A percentile compares a stretch with the other conserved stretches of the same genome.
Evolutionary conservation across 129 eudicot genomes (phyloP).

Genomic region (Escallonia rubra): DNA sequence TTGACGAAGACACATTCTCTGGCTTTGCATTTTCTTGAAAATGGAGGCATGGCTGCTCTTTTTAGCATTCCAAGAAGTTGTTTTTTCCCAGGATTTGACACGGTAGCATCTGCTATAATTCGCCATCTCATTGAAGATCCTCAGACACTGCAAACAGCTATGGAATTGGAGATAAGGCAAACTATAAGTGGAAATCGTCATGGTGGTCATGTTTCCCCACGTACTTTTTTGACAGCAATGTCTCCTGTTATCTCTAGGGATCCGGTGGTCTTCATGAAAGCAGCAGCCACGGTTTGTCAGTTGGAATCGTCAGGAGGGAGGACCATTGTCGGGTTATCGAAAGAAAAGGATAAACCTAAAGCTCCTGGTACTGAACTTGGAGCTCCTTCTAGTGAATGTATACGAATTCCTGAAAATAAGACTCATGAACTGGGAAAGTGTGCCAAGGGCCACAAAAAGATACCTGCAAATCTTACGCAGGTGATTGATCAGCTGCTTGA

Average conservation of each 20-base stretch:
- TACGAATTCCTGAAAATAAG: slow-evolving; percentile 57
- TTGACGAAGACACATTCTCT: slow-evolving; percentile 81
- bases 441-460: slow-evolving; percentile 75
- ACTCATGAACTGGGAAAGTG: slow-evolving; percentile 60
- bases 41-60: slow-evolving; percentile 75
- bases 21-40: slow-evolving; percentile 77
- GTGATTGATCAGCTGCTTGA: slow-evolving; percentile 95
- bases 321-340: slow-evolving; percentile 53
- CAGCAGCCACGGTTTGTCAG: slow-evolving; percentile 78
- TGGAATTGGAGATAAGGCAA: slow-evolving; percentile 93
- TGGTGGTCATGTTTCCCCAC: slow-evolving; percentile 74
- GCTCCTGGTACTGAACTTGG: slow-evolving; percentile 56
- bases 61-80: slow-evolving; percentile 75
- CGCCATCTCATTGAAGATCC: slow-evolving; percentile 98
- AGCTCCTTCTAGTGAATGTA: slow-evolving; percentile 40
- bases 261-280: slow-evolving; percentile 83
- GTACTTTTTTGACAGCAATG: slow-evolving; percentile 84
- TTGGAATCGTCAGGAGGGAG: slow-evolving; percentile 92
- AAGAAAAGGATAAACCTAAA: slow-evolving; percentile 65
- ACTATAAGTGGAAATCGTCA: slow-evolving; percentile 71
- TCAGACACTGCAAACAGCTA: slow-evolving; percentile 92
- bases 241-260: slow-evolving; percentile 92
- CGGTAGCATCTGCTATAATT: slow-evolving; percentile 89
- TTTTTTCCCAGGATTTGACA: slow-evolving; percentile 89
- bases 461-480: slow-evolving; percentile 79